phyloP scores from a whole-genome alignment of 2,329 filamentous ascomycete species.

The Emericellopsis cladophorae region DNA sequence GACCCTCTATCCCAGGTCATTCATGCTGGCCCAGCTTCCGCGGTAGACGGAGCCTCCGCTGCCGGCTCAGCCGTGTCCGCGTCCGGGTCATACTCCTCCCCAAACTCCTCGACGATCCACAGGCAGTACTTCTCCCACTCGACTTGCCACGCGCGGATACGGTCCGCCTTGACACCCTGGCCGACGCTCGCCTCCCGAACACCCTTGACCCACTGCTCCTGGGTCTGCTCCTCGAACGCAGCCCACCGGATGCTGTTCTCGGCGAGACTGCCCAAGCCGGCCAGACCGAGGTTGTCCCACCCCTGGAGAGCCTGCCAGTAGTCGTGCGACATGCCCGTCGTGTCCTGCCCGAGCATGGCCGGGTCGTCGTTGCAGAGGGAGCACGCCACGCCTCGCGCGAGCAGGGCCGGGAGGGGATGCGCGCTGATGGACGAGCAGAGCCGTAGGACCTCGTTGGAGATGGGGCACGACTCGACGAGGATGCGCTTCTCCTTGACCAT shows the following conservation, averaged over 20 bases:
- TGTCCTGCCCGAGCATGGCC: slow-evolving; percentile 73
- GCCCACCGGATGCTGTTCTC: slow-evolving; percentile 91
- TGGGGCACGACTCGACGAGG: slow-evolving; percentile 79
- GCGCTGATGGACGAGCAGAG: slow-evolving; percentile 64
- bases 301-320: slow-evolving; percentile 91
- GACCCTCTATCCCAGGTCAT: no score
- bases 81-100: slow-evolving; percentile 41
- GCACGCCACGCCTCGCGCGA: slow-evolving; percentile 75
- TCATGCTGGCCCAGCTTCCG: background rate
- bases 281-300: slow-evolving; percentile 82
- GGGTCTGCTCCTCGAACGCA: slow-evolving; percentile 67
- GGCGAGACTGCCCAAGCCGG: slow-evolving; percentile 72
- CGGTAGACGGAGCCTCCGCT: background rate
- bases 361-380: slow-evolving; percentile 86
- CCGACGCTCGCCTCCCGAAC: slow-evolving; percentile 66
- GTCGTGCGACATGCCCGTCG: slow-evolving; percentile 75
- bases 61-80: slow-evolving; percentile 1
- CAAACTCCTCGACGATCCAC: slow-evolving; percentile 75
- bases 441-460: slow-evolving; percentile 78
- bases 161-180: slow-evolving; percentile 53
- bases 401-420: slow-evolving; percentile 71
- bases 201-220: slow-evolving; percentile 58
- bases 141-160: slow-evolving; percentile 64
- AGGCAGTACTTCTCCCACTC: slow-evolving; percentile 86
- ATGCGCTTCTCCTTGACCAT: slow-evolving; percentile 84